Conservation (phyloP, 2,329 filamentous ascomycete species). For the Paecilomyces dactylethromorphus region DNA sequence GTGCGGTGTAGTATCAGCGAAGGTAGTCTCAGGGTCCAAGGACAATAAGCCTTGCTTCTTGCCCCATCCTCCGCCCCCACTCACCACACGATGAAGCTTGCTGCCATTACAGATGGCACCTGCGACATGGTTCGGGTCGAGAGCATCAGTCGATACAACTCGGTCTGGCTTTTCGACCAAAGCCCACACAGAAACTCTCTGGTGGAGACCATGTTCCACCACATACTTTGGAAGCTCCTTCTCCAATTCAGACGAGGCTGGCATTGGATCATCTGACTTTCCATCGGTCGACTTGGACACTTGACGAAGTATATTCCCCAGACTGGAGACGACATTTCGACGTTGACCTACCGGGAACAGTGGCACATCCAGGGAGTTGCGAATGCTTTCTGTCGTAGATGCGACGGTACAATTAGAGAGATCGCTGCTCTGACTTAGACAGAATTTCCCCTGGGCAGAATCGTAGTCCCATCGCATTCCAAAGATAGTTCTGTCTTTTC, state of each 20-base stretch:
- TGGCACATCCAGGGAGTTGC: constrained; percentile 21
- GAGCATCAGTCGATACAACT: not conserved
- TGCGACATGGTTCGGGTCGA: constrained; percentile 14
- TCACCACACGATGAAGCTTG: constrained; percentile 36
- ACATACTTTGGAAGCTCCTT: constrained; percentile 35
- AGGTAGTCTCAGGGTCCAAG: constrained; percentile 32
- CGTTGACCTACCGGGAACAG: constrained; percentile 30
- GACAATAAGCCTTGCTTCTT: constrained; percentile 39
- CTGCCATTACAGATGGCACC: constrained; percentile 24
- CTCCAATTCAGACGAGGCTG: constrained; percentile 36
- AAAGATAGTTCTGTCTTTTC: constrained; percentile 33
- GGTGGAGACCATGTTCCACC: constrained; percentile 30
- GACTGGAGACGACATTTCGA: constrained; percentile 32
- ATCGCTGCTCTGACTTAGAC: constrained; percentile 19
- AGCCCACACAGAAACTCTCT: constrained; percentile 36
- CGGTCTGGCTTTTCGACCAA: constrained; percentile 25
- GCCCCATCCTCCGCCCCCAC: constrained; percentile 40
- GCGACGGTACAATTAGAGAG: constrained; percentile 26
- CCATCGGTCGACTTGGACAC: constrained; percentile 25
- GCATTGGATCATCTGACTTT: constrained; percentile 23
- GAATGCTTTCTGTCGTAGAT: constrained; percentile 9
- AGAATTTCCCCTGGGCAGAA: constrained; percentile 12
- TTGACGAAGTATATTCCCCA: constrained; percentile 38
- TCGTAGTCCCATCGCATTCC: constrained; percentile 28
- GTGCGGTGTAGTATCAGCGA: constrained; percentile 12